These are phyloP conservation scores for Cryptosporidium xiaoi DNA, from an alignment of 169 alveolate species.

Conservation along the genomic window DNA sequence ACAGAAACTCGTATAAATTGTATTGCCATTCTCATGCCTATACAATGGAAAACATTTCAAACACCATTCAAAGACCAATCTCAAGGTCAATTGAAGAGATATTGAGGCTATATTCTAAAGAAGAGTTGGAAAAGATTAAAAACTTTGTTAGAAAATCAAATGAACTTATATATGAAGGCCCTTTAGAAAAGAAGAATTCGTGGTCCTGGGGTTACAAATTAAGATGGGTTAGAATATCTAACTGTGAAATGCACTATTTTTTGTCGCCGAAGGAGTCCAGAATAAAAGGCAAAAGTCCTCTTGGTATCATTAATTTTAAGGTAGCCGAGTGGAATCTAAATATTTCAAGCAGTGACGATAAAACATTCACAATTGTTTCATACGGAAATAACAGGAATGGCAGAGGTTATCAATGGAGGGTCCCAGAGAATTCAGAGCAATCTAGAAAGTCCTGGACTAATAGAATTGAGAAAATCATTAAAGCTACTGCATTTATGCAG, in stretches of 20 bases:
- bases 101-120: constrained; percentile 52
- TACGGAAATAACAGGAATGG: constrained; percentile 52
- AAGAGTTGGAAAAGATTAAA: constrained; percentile 52
- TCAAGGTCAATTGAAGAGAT: constrained; percentile 43
- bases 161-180: constrained; percentile 59
- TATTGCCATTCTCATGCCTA: constrained; percentile 49
- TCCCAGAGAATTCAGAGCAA: constrained; percentile 57
- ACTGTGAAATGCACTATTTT: constrained; percentile 68
- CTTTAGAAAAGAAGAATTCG: constrained; percentile 61
- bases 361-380: constrained; percentile 22
- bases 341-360: constrained; percentile 48
- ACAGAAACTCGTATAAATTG: neutral
- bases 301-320: constrained; percentile 67
- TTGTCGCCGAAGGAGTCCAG: constrained; percentile 52
- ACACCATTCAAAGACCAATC: constrained; percentile 54
- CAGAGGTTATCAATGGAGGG: constrained; percentile 68
- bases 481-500: constrained; percentile 70
- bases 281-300: constrained; percentile 24
- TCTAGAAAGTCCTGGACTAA: constrained; percentile 63
- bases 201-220: constrained; percentile 74
- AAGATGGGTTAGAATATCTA: constrained; percentile 61
- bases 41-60: constrained; percentile 35
- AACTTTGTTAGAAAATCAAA: constrained; percentile 31
- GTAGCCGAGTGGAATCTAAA: constrained; percentile 61
- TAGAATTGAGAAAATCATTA: constrained; percentile 61